Conservation (phyloP, 768 basidiomycete genomes). For the Omphalotus guepiniiformis region DNA sequence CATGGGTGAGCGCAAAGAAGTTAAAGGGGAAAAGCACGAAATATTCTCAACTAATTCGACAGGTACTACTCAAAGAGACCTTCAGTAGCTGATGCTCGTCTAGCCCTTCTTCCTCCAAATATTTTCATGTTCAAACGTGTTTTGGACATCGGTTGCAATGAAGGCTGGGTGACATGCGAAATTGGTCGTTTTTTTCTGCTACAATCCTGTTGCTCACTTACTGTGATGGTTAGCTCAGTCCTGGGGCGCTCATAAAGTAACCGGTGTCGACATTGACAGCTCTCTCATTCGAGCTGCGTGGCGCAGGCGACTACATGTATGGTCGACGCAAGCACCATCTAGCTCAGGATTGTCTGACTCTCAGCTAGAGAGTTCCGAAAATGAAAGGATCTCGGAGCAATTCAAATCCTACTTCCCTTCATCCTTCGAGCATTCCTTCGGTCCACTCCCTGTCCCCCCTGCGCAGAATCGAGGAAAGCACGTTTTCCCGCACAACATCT, state of each 20-base stretch:
- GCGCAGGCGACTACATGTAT: constrained; percentile 62
- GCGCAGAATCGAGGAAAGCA: constrained; percentile 26
- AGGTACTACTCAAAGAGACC: constrained; percentile 81
- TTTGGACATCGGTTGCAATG: constrained; percentile 85
- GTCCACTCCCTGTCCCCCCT: constrained; percentile 65
- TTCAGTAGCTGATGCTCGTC: constrained; percentile 54
- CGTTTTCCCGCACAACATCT: constrained; percentile 74
- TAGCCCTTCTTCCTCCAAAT: constrained; percentile 51
- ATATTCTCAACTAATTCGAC: not conserved
- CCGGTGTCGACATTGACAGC: constrained; percentile 85
- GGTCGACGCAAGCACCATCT: constrained; percentile 59
- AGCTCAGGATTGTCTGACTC: not conserved
- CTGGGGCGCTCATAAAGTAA: constrained; percentile 57
- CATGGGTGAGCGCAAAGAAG: constrained; percentile 44
- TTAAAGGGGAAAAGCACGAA: not conserved
- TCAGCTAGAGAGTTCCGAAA: not conserved
- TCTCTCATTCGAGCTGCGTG: constrained; percentile 72
- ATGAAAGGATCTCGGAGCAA: constrained; percentile 24
- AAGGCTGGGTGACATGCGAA: constrained; percentile 82
- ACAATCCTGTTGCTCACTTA: not conserved
- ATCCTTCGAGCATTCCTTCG: constrained; percentile 73
- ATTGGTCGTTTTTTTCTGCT: constrained; percentile 48
- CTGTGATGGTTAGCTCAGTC: constrained; percentile 48
- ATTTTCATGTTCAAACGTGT: constrained; percentile 57
- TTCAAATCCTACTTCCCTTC: constrained; percentile 57